Percentiles rank a stretch among this genome's conserved stretches.
Evolutionary conservation across 768 basidiomycete species (phyloP).

Genomic region (Lepiota brunneoincarnata): DNA sequence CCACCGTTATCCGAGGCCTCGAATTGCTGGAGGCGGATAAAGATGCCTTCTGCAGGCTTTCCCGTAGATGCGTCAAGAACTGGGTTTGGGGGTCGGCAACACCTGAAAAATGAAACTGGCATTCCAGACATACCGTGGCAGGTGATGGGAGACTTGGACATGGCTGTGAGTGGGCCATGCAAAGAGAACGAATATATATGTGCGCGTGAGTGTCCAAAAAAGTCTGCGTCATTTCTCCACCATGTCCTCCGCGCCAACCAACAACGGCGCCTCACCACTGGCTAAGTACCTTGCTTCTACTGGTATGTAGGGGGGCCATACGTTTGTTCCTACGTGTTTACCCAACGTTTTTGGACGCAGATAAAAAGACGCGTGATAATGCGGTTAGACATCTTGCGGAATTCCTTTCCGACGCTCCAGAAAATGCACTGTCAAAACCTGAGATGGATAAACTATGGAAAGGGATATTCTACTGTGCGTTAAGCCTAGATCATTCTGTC

Average conservation of each 20-base stretch:
- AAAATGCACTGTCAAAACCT: constrained; percentile 56
- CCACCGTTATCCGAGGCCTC: constrained; percentile 30
- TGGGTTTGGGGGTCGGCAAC: constrained; percentile 23
- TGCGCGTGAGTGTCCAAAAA: constrained; percentile 12
- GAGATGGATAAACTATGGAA: constrained; percentile 97
- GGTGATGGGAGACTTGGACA: constrained; percentile 79
- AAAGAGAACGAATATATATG: background rate
- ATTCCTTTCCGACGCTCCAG: constrained; percentile 72
- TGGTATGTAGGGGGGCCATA: constrained; percentile 44
- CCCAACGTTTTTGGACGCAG: constrained; percentile 29
- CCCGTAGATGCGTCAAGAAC: constrained; percentile 87
- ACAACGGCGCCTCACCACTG: constrained; percentile 53
- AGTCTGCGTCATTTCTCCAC: constrained; percentile 15
- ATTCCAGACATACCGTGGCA: constrained; percentile 67
- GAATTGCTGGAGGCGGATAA: constrained; percentile 58
- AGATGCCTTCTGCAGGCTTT: constrained; percentile 72
- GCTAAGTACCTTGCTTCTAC: constrained; percentile 93
- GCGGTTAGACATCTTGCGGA: constrained; percentile 76
- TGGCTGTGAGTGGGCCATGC: constrained; percentile 14
- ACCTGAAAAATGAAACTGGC: background rate
- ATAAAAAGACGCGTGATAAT: constrained; percentile 90
- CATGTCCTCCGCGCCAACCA: constrained; percentile 29
- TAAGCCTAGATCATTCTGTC: background rate
- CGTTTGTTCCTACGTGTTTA: background rate
- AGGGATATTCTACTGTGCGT: constrained; percentile 92